These are phyloP conservation scores for Leccinum uliginosum DNA, from an alignment of 768 basidiomycete species.

Conservation along the genomic window DNA sequence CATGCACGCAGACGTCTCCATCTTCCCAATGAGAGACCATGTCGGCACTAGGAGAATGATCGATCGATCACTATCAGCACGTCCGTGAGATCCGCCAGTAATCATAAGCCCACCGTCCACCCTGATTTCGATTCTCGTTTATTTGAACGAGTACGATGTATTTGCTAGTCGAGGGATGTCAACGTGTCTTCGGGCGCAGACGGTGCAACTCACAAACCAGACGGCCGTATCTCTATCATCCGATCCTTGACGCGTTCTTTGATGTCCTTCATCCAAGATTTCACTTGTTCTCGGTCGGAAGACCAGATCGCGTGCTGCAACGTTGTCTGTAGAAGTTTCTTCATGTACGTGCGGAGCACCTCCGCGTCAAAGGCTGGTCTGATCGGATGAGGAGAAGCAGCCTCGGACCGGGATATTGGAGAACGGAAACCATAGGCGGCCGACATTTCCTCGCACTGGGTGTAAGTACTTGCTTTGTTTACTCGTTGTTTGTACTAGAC, in stretches of 20 bases:
- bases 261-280: constrained; percentile 78
- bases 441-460: constrained; percentile 18
- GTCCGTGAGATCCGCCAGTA: constrained; percentile 1
- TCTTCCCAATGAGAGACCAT: constrained; percentile 89
- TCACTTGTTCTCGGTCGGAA: constrained; percentile 66
- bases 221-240: constrained; percentile 79
- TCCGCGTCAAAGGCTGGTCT: constrained; percentile 67
- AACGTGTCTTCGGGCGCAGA: constrained; percentile 8
- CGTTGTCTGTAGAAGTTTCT: constrained; percentile 70
- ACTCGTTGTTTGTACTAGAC: constrained; percentile 18
- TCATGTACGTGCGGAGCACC: constrained; percentile 72
- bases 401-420: constrained; percentile 55
- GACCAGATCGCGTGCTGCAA: constrained; percentile 62
- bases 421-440: constrained; percentile 49
- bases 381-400: constrained; percentile 43
- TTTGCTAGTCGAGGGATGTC: constrained; percentile 49
- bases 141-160: constrained; percentile 84
- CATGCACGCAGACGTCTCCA: constrained; percentile 70
- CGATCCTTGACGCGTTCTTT: constrained; percentile 81
- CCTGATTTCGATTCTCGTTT: constrained; percentile 80
- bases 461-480: constrained; percentile 21
- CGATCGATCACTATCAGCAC: constrained; percentile 1
- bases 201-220: constrained; percentile 64
- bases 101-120: constrained; percentile 58
- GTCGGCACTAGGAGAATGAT: constrained; percentile 51